Percentiles rank a stretch among this genome's conserved stretches.
Conservation (phyloP, 2,329 filamentous ascomycete genomes). For the Stagonosporopsis vannaccii region DNA sequence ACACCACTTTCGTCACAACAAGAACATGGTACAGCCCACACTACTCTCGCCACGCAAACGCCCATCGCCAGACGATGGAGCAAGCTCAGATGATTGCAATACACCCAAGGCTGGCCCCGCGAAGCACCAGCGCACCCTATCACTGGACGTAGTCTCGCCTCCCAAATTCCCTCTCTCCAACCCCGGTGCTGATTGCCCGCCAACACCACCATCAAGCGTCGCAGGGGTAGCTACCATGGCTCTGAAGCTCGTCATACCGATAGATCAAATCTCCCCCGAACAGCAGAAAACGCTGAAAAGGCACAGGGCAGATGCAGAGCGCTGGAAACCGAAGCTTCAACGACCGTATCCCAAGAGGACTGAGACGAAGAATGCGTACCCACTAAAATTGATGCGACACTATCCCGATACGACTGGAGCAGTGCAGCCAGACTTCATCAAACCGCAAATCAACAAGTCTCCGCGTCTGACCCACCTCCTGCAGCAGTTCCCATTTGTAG, state of each 20-base stretch:
- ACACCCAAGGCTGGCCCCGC: not conserved
- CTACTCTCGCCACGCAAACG: conserved; percentile 15
- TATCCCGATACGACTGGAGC: conserved; percentile 16
- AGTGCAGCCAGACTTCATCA: conserved; percentile 21
- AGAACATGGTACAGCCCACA: conserved; percentile 11
- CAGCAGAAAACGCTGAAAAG: conserved; percentile 20
- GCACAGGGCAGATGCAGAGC: conserved; percentile 26
- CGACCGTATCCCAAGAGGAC: conserved; percentile 17
- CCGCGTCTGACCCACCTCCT: conserved; percentile 22
- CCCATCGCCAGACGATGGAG: not conserved
- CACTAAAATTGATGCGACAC: conserved; percentile 35
- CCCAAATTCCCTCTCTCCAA: not conserved
- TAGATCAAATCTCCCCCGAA: conserved; percentile 3
- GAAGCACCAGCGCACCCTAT: conserved; percentile 5
- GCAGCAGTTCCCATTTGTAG: conserved; percentile 22
- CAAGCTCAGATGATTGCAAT: not conserved
- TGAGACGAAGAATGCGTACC: conserved; percentile 31
- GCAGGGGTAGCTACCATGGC: conserved; percentile 5
- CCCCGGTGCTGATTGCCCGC: not conserved
- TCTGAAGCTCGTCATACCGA: conserved; percentile 28
- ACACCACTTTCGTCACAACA: not conserved
- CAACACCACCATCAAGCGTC: conserved; percentile 23
- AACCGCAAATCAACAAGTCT: conserved; percentile 27
- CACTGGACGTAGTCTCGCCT: not conserved
- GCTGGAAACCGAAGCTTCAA: conserved; percentile 29